Base-by-base conservation (phyloP, 78 protist genomes). In the Bodo saltans region DNA sequence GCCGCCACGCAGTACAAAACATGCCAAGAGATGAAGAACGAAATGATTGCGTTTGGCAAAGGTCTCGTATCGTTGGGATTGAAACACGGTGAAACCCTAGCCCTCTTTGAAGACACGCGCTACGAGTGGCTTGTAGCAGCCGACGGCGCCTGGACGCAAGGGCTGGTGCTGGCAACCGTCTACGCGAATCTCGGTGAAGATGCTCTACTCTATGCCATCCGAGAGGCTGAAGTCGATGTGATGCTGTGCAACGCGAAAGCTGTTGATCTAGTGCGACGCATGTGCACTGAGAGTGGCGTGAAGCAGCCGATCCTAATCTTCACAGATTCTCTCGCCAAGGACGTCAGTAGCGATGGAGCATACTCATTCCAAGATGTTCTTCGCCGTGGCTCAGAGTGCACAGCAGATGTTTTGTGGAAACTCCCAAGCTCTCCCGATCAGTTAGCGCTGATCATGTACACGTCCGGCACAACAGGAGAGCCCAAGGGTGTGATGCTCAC, bases 391-490 rank as follows among this genome's bases (percentile, higher is more conserved):
- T 70, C 8, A 1, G 33, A 72, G 82, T 88, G 74, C 42, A 3
- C 30, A 25, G 30, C 42, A 85, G 23, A 79, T 70, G 74, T 38
- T 41, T 26, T 30, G 70, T 79, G 79, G 75, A 0, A 37, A 35
- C 1, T 79, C 85, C 25, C 79, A 91, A 12, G 28, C 23, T 28
- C n/a, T n/a, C 90, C 92, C 35, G 84, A 83, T 0, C 91, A 90
- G 83, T 3, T 87, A 17, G 87, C 85, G 53, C 83, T 89, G 23
- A 37, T 94, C 72, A 81, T 90, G 78, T 97, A 94, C 90, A 96
- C 99, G 3, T 90, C 95, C 0, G 99, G 99, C 67, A 90, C 98
- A 34, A 96, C 97, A 12, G 99, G 99, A 38, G 32, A 29, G 0
- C 93, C 93, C 35, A 90, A 90, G 78, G 93, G 93, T 26, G 91